A percentile compares a stretch with the other conserved stretches of the same genome.
Conservation (phyloP, 1,284 basidiomycete species). For the Tilletia indica region DNA sequence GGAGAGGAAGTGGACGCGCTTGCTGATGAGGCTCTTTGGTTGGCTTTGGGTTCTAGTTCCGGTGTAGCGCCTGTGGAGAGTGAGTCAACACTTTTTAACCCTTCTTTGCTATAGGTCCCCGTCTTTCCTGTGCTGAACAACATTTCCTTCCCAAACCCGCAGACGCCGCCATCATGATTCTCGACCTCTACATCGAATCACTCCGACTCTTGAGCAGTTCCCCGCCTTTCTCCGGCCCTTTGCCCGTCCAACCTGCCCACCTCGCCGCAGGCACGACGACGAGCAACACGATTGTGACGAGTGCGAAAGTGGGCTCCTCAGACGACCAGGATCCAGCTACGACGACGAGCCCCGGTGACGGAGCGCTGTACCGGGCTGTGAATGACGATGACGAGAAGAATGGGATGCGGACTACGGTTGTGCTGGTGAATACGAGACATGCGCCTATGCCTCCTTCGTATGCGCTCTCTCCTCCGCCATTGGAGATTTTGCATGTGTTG, state of each 20-base stretch:
- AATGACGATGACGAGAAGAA: not conserved
- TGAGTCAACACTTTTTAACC: not conserved
- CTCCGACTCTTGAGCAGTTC: constrained; percentile 11
- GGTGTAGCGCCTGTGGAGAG: not conserved
- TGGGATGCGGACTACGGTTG: not conserved
- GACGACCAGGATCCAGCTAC: not conserved
- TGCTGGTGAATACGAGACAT: constrained; percentile 7
- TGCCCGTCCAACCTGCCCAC: constrained; percentile 10
- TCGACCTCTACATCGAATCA: constrained; percentile 16
- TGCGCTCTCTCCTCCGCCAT: constrained; percentile 6
- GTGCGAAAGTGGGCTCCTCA: not conserved
- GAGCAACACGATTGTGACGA: not conserved
- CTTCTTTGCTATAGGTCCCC: not conserved
- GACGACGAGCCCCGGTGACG: not conserved
- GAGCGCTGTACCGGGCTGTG: not conserved
- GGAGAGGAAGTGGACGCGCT: not conserved
- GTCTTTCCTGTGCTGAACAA: too few species aligned
- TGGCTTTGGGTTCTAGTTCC: not conserved
- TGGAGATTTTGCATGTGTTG: constrained; percentile 1
- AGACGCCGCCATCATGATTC: constrained; percentile 7
- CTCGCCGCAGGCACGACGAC: constrained; percentile 6
- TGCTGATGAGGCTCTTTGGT: constrained; percentile 10
- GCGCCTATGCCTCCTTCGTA: constrained; percentile 11
- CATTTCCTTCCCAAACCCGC: too few species aligned
- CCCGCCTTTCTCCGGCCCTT: constrained; percentile 4